These are phyloP conservation scores for Gentiana straminea DNA, from an alignment of 257 asterid species.

Conservation along the genomic window DNA sequence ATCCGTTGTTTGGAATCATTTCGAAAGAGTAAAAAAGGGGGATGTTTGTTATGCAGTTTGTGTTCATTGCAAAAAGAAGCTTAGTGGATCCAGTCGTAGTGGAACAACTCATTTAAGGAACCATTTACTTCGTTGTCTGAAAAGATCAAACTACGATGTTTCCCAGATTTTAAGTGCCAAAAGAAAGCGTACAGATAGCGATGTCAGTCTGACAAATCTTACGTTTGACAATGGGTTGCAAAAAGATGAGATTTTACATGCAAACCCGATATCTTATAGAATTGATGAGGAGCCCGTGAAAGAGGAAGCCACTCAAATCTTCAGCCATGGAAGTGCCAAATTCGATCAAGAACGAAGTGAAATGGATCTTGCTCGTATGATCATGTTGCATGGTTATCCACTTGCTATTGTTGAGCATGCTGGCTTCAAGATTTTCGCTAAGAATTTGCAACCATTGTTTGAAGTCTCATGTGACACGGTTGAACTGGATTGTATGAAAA, in stretches of 20 bases:
- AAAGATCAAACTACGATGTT: conserved; percentile 86
- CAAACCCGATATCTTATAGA: conserved; percentile 48
- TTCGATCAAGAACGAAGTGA: conserved; percentile 85
- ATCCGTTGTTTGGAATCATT: conserved; percentile 94
- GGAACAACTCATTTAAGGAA: conserved; percentile 96
- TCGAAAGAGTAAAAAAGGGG: conserved; percentile 79
- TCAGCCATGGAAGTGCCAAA: conserved; percentile 56
- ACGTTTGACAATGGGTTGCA: conserved; percentile 50
- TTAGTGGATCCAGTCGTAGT: conserved; percentile 93
- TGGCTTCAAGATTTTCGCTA: conserved; percentile 76
- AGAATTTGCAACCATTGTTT: conserved; percentile 86
- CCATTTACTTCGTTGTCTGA: conserved; percentile 84
- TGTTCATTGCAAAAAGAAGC: conserved; percentile 88
- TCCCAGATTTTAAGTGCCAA: conserved; percentile 77
- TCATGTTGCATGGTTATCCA: conserved; percentile 94
- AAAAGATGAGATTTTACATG: conserved; percentile 41
- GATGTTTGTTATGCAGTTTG: conserved; percentile 91
- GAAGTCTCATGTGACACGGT: conserved; percentile 49
- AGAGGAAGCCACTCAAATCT: conserved; percentile 46
- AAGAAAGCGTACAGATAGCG: conserved; percentile 67
- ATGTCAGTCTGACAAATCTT: conserved; percentile 33
- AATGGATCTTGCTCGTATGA: conserved; percentile 92
- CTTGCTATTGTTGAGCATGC: conserved; percentile 78
- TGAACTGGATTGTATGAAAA: conserved; percentile 70
- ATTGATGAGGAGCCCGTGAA: conserved; percentile 53